Base-by-base conservation (phyloP, 2,329 filamentous ascomycete genomes). In the Aspergillus transmontanensis region DNA sequence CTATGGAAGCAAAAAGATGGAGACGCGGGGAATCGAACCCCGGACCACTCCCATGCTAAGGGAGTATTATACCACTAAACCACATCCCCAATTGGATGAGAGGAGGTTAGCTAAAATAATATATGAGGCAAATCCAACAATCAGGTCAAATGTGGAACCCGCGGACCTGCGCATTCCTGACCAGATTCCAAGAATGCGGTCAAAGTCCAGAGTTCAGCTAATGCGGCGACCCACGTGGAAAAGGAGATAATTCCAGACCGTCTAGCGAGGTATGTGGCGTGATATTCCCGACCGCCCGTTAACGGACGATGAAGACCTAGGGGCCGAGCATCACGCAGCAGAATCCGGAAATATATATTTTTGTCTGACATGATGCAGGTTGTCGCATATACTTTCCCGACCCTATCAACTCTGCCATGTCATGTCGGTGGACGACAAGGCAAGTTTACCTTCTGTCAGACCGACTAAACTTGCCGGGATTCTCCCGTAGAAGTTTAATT, bases 11-110 rank as follows among this genome's bases (percentile, higher is more conserved):
- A 53, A 53, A 53, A 34, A 53, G 3, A 53, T 53, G 50, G 50
- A 53, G 50, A 53, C 32, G 50, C 50, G 50, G 50, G 50, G 50
- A 53, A 53, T 53, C 32, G 50, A 53, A 53, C 50, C 50, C 50
- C 50, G 50, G 50, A 53, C 50, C 50, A 34, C 32, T 53, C 50
- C 32, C 50, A 53, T 53, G 50, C 50, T 53, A 53, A 53, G 50
- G 28, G 50, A 53, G 32, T 19, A 53, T 53, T 53, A 53, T 53
- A 53, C 50, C 50, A 53, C 50, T 53, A 53, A 53, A 53, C 50
- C 50, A 53, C 50, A 53, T 53, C 50, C 50, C 50, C 50, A 53
- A 53, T 53, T 53, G 4, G 50, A 19, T 53, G 7, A 2, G 1
- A n/a, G 30, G 5, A 2, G 6, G 2, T 0, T 16, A 0, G 2